These are phyloP conservation scores for Alternaria conjuncta DNA, from an alignment of 2,329 filamentous ascomycete genomes.

Conservation along the genomic window DNA sequence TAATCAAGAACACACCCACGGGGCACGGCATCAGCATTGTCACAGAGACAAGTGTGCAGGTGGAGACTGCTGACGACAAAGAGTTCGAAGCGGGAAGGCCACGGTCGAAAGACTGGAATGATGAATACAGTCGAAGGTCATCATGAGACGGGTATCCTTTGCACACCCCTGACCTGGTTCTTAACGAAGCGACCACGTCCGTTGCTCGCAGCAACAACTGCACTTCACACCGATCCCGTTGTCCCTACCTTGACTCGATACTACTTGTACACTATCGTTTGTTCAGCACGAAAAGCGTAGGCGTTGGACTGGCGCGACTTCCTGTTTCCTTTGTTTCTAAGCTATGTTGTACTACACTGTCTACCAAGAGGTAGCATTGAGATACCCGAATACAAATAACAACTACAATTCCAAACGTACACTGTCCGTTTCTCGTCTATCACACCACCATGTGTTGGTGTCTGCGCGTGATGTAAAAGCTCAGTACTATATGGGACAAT, in stretches of 20 bases:
- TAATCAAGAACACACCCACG: conserved; percentile 34
- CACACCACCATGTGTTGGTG: neutral
- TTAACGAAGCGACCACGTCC: neutral
- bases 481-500: neutral
- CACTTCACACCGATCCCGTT: neutral
- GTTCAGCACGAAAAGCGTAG: neutral
- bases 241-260: neutral
- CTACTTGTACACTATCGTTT: neutral
- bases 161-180: neutral
- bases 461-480: neutral
- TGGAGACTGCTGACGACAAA: conserved; percentile 30
- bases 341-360: neutral
- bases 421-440: neutral
- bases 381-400: neutral
- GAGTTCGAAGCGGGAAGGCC: conserved; percentile 8
- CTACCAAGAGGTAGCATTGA: neutral
- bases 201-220: neutral
- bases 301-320: neutral
- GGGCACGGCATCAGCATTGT: conserved; percentile 33
- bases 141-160: neutral
- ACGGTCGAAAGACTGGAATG: conserved; percentile 18
- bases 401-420: neutral
- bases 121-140: neutral
- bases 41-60: conserved; percentile 45
- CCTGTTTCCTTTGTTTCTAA: neutral